phyloP scores from a whole-genome alignment of 352 stramenopile species.

The Pythium aquatile region DNA sequence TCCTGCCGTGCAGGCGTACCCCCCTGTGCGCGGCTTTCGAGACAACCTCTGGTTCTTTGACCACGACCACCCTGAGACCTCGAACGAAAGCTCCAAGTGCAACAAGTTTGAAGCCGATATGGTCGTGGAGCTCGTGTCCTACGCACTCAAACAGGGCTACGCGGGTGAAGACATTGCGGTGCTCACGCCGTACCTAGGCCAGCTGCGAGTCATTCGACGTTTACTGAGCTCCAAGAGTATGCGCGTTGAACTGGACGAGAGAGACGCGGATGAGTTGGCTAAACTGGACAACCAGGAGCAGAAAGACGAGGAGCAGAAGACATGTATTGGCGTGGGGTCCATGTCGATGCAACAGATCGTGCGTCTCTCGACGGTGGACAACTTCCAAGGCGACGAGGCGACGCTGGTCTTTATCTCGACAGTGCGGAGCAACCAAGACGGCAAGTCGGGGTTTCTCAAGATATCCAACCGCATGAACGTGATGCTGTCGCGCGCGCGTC shows the following conservation, averaged over 20 bases:
- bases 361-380: slow-evolving; percentile 57
- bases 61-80: slow-evolving; percentile 50
- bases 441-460: slow-evolving; percentile 75
- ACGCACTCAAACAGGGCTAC: slow-evolving; percentile 75
- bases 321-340: neutral
- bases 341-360: slow-evolving; percentile 25
- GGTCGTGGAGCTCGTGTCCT: slow-evolving; percentile 63
- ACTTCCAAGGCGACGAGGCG: slow-evolving; percentile 80
- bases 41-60: slow-evolving; percentile 75
- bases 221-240: slow-evolving; percentile 35
- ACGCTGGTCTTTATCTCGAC: slow-evolving; percentile 62
- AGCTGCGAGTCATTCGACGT: slow-evolving; percentile 60
- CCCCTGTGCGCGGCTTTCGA: slow-evolving; percentile 44
- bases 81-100: slow-evolving; percentile 41
- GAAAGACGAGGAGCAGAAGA: neutral
- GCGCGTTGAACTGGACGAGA: slow-evolving; percentile 28
- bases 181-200: slow-evolving; percentile 82
- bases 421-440: slow-evolving; percentile 55
- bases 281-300: slow-evolving; percentile 7
- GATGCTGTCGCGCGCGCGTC: slow-evolving; percentile 56
- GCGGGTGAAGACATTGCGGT: slow-evolving; percentile 59
- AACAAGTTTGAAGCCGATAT: slow-evolving; percentile 70
- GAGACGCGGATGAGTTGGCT: slow-evolving; percentile 39
- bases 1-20: slow-evolving; percentile 46
- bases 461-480: slow-evolving; percentile 72